Conservation (phyloP, 1,284 basidiomycete species). For the Leccinum ponderosum region DNA sequence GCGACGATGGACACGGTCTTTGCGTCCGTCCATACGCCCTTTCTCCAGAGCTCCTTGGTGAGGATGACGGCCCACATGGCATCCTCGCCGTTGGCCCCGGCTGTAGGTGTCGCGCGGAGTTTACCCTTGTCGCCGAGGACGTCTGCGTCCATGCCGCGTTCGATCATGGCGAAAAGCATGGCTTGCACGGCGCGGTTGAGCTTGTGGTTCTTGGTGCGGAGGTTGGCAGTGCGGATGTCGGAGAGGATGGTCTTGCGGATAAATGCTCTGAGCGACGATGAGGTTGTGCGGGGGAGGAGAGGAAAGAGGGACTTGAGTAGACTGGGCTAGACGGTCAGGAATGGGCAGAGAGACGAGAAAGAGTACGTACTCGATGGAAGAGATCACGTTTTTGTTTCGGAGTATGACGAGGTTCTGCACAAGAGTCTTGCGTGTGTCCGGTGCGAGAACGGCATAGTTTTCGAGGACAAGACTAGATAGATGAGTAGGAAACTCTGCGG, state of each 20-base stretch:
- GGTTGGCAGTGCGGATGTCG: constrained; percentile 92
- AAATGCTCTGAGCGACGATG: constrained; percentile 77
- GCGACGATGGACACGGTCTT: constrained; percentile 95
- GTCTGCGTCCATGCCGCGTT: constrained; percentile 83
- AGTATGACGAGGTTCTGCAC: constrained; percentile 92
- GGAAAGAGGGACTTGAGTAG: constrained; percentile 92
- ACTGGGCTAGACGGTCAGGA: constrained; percentile 41
- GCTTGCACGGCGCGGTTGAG: constrained; percentile 96
- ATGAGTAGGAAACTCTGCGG: constrained; percentile 78
- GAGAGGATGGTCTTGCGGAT: constrained; percentile 97
- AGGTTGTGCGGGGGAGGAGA: constrained; percentile 88
- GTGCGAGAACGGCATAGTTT: constrained; percentile 68
- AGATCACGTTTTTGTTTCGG: constrained; percentile 90
- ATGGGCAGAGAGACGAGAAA: fast-evolving
- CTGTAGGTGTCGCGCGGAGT: constrained; percentile 45
- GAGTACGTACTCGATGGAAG: constrained; percentile 81
- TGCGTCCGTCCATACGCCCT: constrained; percentile 90
- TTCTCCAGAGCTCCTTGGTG: constrained; percentile 94
- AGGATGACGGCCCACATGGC: constrained; percentile 98
- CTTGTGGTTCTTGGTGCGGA: constrained; percentile 90
- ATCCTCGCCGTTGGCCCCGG: constrained; percentile 66
- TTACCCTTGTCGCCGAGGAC: constrained; percentile 83
- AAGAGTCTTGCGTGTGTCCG: constrained; percentile 80
- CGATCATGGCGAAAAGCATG: constrained; percentile 95
- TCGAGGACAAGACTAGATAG: constrained; percentile 76